Conservation (phyloP, 305 asterid species). For the Euphrasia arctica region DNA sequence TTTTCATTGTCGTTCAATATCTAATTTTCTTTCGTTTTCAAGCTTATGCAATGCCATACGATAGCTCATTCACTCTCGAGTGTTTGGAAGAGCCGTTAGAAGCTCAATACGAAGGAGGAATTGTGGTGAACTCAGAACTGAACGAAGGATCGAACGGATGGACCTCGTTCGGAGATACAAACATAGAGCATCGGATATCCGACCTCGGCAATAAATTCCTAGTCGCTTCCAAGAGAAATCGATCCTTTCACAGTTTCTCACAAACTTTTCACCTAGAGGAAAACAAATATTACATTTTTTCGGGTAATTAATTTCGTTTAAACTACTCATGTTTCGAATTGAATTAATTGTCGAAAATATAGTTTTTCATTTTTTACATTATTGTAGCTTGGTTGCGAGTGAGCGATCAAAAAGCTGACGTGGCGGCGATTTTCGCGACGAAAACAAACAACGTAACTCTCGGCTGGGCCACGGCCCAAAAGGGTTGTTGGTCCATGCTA, state of each 20-base stretch:
- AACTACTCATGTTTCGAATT: too few relatives aligned
- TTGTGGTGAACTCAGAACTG: conserved; percentile 33
- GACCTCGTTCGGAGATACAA: conserved; percentile 26
- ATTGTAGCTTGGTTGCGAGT: conserved; percentile 60
- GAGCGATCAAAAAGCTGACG: conserved; percentile 35
- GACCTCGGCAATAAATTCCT: conserved; percentile 37
- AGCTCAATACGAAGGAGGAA: conserved; percentile 41
- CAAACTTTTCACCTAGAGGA: conserved; percentile 39
- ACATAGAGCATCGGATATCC: conserved; percentile 19
- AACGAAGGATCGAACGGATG: conserved; percentile 34
- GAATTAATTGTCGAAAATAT: not conserved
- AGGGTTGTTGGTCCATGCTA: conserved; percentile 71
- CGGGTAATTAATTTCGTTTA: conserved; percentile 36
- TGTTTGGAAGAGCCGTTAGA: conserved; percentile 35
- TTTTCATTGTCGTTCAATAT: not conserved
- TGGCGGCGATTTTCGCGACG: conserved; percentile 47
- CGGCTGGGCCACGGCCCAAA: conserved; percentile 44
- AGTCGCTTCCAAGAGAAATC: conserved; percentile 32
- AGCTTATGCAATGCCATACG: conserved; percentile 33
- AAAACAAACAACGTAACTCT: conserved; percentile 17
- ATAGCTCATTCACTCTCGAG: conserved; percentile 36
- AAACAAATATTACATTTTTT: conserved; percentile 42
- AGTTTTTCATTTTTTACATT: not conserved
- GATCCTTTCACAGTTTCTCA: conserved; percentile 37
- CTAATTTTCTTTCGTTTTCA: conserved; percentile 19